These are phyloP conservation scores for Talinum fruticosum DNA, from an alignment of 148 eudicot species.

Conservation along the genomic window DNA sequence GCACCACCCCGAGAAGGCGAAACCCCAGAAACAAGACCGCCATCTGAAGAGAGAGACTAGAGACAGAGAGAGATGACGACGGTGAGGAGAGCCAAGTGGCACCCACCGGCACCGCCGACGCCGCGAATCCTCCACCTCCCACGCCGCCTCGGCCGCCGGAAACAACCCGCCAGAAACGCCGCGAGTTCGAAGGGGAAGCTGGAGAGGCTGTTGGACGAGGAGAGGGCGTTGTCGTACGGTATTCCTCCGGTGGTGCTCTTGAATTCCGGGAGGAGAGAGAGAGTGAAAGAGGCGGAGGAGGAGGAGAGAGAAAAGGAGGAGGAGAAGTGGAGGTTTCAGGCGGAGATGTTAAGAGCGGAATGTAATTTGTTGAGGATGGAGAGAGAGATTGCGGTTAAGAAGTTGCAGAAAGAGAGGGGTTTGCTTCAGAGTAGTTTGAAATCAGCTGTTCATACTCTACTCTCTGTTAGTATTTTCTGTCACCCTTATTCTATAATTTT, in stretches of 20 bases:
- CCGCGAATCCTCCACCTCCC: slow-evolving; percentile 78
- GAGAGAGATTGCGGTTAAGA: slow-evolving; percentile 56
- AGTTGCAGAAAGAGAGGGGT: slow-evolving; percentile 50
- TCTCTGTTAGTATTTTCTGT: slow-evolving; percentile 45
- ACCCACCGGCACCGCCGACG: slow-evolving; percentile 60
- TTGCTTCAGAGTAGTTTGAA: slow-evolving; percentile 48
- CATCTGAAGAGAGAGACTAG: background rate
- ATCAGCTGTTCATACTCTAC: slow-evolving; percentile 56
- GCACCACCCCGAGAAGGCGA: background rate
- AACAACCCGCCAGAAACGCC: slow-evolving; percentile 27
- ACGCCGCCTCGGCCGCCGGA: slow-evolving; percentile 57
- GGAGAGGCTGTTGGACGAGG: slow-evolving; percentile 46
- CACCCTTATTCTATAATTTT: background rate
- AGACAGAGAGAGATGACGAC: slow-evolving; percentile 20
- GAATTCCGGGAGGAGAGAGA: slow-evolving; percentile 43
- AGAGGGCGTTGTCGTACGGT: slow-evolving; percentile 35
- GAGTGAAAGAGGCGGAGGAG: slow-evolving; percentile 28
- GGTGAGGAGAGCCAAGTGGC: slow-evolving; percentile 49
- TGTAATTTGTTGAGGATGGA: slow-evolving; percentile 73
- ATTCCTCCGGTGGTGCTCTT: slow-evolving; percentile 43
- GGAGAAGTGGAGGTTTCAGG: slow-evolving; percentile 73
- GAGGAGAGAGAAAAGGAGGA: slow-evolving; percentile 8
- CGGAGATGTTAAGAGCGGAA: slow-evolving; percentile 82
- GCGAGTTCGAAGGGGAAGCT: slow-evolving; percentile 22
- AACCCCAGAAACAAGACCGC: background rate